Percentiles rank a stretch among this genome's conserved stretches.
Conservation (phyloP, 1,139 yeast genomes). For the Yamadazyma buinensis region DNA sequence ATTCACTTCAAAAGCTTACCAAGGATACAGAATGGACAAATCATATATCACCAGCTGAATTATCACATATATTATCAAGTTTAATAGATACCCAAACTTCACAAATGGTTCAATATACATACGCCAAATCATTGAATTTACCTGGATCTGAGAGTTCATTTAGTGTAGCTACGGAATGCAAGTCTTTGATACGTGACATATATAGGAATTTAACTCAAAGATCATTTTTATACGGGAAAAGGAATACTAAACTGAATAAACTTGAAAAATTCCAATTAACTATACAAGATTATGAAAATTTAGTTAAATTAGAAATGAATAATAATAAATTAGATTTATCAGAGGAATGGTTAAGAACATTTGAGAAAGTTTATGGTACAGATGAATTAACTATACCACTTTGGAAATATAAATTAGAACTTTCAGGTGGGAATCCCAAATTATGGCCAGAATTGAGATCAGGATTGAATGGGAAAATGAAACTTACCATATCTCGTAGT, state of each 20-base stretch:
- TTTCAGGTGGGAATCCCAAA: conserved; percentile 32
- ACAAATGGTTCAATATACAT: background rate
- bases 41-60: background rate
- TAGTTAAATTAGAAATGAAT: conserved; percentile 31
- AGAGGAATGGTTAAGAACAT: conserved; percentile 35
- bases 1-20: background rate
- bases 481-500: background rate
- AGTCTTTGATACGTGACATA: conserved; percentile 21
- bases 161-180: background rate
- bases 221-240: too few species aligned
- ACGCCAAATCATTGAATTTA: background rate
- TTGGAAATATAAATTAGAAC: conserved; percentile 35
- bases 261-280: conserved; percentile 17
- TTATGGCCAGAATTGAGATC: conserved; percentile 27
- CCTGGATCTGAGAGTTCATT: background rate
- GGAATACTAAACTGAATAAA: too few species aligned
- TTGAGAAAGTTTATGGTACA: conserved; percentile 22
- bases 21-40: background rate
- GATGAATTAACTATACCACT: conserved; percentile 26
- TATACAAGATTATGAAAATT: conserved; percentile 36
- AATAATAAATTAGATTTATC: conserved; percentile 39
- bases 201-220: conserved; percentile 24
- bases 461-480: conserved; percentile 9
- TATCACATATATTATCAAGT: background rate
- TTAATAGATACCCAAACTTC: background rate